phyloP scores from a whole-genome alignment of 176 grass and related monocot species.

The Alopecurus myosuroides region DNA sequence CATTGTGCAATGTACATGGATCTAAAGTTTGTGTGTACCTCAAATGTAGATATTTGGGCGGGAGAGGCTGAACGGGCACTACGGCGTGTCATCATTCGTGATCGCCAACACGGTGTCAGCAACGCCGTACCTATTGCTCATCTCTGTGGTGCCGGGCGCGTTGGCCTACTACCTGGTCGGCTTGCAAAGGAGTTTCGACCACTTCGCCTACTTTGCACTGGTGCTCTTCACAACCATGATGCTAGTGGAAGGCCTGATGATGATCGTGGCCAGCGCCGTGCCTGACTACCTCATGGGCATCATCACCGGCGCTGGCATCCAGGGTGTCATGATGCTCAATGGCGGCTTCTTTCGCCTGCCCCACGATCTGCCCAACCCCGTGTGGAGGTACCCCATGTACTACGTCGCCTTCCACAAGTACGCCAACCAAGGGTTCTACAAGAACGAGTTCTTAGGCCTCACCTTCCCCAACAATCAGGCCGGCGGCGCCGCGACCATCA shows the following conservation, averaged over 20 bases:
- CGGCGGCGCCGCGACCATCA: constrained; percentile 30
- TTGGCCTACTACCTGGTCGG: constrained; percentile 70
- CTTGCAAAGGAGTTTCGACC: constrained; percentile 55
- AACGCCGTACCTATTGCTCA: constrained; percentile 70
- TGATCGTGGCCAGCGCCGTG: constrained; percentile 78
- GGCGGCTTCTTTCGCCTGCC: constrained; percentile 88
- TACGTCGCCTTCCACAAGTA: constrained; percentile 89
- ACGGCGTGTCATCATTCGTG: constrained; percentile 63
- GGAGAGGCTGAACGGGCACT: constrained; percentile 93
- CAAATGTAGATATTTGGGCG: constrained; percentile 54
- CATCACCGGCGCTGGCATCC: constrained; percentile 84
- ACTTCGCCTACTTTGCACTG: constrained; percentile 76
- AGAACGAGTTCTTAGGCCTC: constrained; percentile 83
- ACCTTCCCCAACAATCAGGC: constrained; percentile 61
- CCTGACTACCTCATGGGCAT: constrained; percentile 96
- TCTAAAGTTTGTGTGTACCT: background rate
- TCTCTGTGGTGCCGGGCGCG: constrained; percentile 72
- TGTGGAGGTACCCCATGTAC: constrained; percentile 93
- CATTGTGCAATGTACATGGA: no score
- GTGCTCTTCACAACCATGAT: constrained; percentile 75
- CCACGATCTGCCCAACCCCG: constrained; percentile 54
- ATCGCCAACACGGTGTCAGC: constrained; percentile 79
- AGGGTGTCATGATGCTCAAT: constrained; percentile 90
- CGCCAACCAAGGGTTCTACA: constrained; percentile 77
- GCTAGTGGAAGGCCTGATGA: constrained; percentile 87